These are phyloP conservation scores for Glomus cerebriforme DNA, from an alignment of 192 early-diverging fungal species.

Conservation along the genomic window DNA sequence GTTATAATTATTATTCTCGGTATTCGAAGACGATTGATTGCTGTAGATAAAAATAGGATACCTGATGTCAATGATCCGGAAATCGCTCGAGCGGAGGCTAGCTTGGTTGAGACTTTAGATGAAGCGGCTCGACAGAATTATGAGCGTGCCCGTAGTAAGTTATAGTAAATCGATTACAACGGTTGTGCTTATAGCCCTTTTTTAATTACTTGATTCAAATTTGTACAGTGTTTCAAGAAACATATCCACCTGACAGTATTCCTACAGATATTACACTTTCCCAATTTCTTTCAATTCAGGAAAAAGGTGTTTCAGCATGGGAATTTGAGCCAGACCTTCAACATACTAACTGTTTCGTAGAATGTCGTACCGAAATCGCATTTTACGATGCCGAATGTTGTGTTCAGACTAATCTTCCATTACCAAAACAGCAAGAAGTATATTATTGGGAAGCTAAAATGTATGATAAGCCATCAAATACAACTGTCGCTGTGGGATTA, in stretches of 20 bases:
- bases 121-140: constrained; percentile 51
- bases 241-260: constrained; percentile 73
- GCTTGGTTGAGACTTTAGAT: constrained; percentile 36
- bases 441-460: constrained; percentile 86
- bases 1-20: constrained; percentile 14
- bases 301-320: constrained; percentile 82
- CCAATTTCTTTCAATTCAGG: constrained; percentile 75
- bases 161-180: background rate
- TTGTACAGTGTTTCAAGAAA: constrained; percentile 64
- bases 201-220: background rate
- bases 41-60: constrained; percentile 23
- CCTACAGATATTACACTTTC: constrained; percentile 74
- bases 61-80: constrained; percentile 44
- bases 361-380: constrained; percentile 72
- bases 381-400: constrained; percentile 72
- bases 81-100: constrained; percentile 34
- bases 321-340: constrained; percentile 71
- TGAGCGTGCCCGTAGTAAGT: constrained; percentile 46
- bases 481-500: constrained; percentile 71
- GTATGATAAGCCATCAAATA: constrained; percentile 69
- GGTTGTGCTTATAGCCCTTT: background rate
- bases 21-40: constrained; percentile 11
- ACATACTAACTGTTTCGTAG: constrained; percentile 63
- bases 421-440: constrained; percentile 77
- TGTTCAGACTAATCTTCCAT: constrained; percentile 78